A percentile compares a stretch with the other conserved stretches of the same genome.
phyloP scores from a whole-genome alignment of 305 asterid genomes.

The Nicotiana rustica region DNA sequence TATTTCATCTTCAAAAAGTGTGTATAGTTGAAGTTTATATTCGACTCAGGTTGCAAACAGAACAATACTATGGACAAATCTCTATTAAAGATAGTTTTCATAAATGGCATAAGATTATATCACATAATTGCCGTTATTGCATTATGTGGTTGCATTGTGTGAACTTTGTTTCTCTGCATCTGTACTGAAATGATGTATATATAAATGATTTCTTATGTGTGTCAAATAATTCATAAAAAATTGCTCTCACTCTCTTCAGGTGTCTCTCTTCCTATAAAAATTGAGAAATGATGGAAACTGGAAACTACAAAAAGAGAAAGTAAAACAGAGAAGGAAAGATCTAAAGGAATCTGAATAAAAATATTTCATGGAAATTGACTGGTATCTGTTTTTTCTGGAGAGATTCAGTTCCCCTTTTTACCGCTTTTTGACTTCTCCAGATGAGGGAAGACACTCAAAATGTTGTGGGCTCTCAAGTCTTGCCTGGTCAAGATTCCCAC shows the following conservation, averaged over 20 bases:
- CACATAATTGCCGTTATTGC: not conserved
- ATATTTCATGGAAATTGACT: slow-evolving; percentile 25
- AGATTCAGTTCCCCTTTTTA: slow-evolving; percentile 60
- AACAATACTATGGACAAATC: not conserved
- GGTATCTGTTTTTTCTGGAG: slow-evolving; percentile 25
- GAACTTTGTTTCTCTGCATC: not conserved
- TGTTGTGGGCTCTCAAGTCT: slow-evolving; percentile 90
- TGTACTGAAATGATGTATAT: slow-evolving; percentile 27
- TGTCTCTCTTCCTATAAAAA: slow-evolving; percentile 27
- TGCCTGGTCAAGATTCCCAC: slow-evolving; percentile 94
- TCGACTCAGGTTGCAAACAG: slow-evolving; percentile 1
- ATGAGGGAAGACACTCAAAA: slow-evolving; percentile 79
- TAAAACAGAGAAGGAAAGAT: slow-evolving; percentile 28
- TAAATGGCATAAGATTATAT: not conserved
- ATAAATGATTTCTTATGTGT: slow-evolving; percentile 31
- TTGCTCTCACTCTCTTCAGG: slow-evolving; percentile 32
- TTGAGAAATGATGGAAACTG: slow-evolving; percentile 39
- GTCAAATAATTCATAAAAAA: slow-evolving; percentile 20
- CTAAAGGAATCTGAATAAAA: slow-evolving; percentile 37
- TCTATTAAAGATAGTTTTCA: not conserved
- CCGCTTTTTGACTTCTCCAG: slow-evolving; percentile 59
- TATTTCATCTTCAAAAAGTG: not conserved
- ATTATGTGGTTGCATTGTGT: not conserved
- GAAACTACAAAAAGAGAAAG: slow-evolving; percentile 32
- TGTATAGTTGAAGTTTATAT: not conserved